Conservation (phyloP, 768 basidiomycete species). For the Brasilioporus rufonigricans region DNA sequence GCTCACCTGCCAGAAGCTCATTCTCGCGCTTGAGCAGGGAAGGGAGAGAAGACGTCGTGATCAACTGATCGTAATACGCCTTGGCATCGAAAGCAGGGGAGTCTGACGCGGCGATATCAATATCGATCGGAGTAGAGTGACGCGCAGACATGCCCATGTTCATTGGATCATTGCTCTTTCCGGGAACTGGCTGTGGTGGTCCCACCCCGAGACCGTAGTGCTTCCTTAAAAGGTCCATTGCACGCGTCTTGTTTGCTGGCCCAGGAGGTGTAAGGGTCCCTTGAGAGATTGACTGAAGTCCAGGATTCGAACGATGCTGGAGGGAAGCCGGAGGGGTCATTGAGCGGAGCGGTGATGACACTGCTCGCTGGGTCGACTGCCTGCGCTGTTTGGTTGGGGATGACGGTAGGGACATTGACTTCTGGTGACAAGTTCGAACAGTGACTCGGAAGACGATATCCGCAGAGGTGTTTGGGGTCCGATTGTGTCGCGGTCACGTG, state of each 20-base stretch:
- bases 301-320: conserved; percentile 14
- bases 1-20: conserved; percentile 67
- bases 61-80: conserved; percentile 81
- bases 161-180: conserved; percentile 70
- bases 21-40: conserved; percentile 77
- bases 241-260: conserved; percentile 48
- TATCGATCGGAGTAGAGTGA: neutral
- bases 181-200: conserved; percentile 58
- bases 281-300: conserved; percentile 23
- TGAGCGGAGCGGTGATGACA: conserved; percentile 47
- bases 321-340: conserved; percentile 32
- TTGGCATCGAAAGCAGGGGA: conserved; percentile 81
- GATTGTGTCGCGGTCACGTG: conserved; percentile 28
- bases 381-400: conserved; percentile 17
- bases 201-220: conserved; percentile 86
- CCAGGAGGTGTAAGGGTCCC: conserved; percentile 29
- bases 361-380: conserved; percentile 33
- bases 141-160: conserved; percentile 56
- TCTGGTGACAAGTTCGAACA: neutral
- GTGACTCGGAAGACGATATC: neutral
- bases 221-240: conserved; percentile 75
- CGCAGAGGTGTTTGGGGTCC: neutral
- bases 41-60: conserved; percentile 75
- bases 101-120: conserved; percentile 43
- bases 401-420: conserved; percentile 10